Base-by-base conservation (phyloP, 306 rosid species). In the Begonia fuchsioides region DNA sequence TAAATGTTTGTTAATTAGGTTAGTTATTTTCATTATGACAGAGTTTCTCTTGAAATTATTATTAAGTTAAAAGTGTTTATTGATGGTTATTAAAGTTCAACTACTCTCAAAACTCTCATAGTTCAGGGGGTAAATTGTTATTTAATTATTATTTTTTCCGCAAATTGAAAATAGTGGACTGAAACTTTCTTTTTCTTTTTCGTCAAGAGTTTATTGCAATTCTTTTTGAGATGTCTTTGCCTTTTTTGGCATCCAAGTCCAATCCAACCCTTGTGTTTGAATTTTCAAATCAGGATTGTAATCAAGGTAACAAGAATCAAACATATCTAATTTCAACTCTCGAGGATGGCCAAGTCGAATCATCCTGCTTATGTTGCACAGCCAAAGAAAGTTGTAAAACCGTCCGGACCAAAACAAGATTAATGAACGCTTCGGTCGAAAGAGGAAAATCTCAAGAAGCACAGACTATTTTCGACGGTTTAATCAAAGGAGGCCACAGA, bases 391-490 rank as follows among this genome's bases (percentile, higher is more conserved):
- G 77, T 48, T 81, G 86, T 39, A 59, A 50, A 50, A 56, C 60
- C 10, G 80, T 74, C 51, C 72, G 67, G 11, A 72, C 82, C 9
- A 74, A 62, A 57, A 81, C 84, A 47, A 74, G 66, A 53, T 32
- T 66, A 53, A 81, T 81, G 92, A 77, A 77, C 57, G 51, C 62
- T 60, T 56, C 63, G 54, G 65, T 81, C 32, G 72, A 76, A 39
- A 73, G 64, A 60, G 76, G 81, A 52, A 80, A 69, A 43, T 70
- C 76, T 2, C 81, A 65, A 64, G 81, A 73, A 57, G 83, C 61
- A 6, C 63, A 47, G 54, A 38, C 58, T 57, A 55, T 80, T 38
- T 75, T 72, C 44, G 69, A 74, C 60, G 62, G 64, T 44, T 61
- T 81, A 58, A 69, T 69, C 56, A 68, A 58, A 60, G 80, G 57